Percentiles rank a stretch among this genome's conserved stretches.
Conservation (phyloP, 805 yeast species). For the Clavispora phyllophila region DNA sequence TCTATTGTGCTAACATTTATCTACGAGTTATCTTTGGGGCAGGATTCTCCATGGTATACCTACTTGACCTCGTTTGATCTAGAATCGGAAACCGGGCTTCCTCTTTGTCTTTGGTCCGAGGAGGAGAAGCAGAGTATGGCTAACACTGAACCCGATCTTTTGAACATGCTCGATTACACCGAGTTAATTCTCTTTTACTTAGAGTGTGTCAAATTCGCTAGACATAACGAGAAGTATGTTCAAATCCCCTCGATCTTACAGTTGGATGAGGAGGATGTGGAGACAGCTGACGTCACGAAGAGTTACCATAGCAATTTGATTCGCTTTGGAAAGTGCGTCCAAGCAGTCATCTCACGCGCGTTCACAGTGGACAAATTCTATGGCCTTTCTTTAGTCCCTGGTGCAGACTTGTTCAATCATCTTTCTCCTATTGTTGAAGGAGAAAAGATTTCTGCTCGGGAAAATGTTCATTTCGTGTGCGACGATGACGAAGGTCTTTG, state of each 20-base stretch:
- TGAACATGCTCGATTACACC: slow-evolving; percentile 51
- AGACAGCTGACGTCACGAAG: slow-evolving; percentile 15
- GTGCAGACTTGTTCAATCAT: slow-evolving; percentile 88
- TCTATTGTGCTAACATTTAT: slow-evolving; percentile 65
- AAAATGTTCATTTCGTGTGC: slow-evolving; percentile 43
- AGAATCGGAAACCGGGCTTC: slow-evolving; percentile 32
- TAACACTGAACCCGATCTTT: slow-evolving; percentile 58
- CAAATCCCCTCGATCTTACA: slow-evolving; percentile 34
- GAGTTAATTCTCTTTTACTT: slow-evolving; percentile 39
- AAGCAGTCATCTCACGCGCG: slow-evolving; percentile 69
- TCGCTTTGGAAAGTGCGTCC: slow-evolving; percentile 53
- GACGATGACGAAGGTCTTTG: slow-evolving; percentile 18
- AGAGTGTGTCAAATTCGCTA: slow-evolving; percentile 41
- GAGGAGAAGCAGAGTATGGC: slow-evolving; percentile 41
- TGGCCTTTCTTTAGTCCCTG: slow-evolving; percentile 77
- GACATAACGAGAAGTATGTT: slow-evolving; percentile 20
- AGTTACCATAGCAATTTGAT: slow-evolving; percentile 24
- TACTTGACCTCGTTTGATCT: slow-evolving; percentile 55
- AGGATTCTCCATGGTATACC: slow-evolving; percentile 74
- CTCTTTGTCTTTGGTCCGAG: slow-evolving; percentile 65
- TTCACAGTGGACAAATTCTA: slow-evolving; percentile 76
- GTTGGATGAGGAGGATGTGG: slow-evolving; percentile 4
- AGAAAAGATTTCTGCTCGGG: slow-evolving; percentile 24
- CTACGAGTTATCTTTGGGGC: slow-evolving; percentile 58
- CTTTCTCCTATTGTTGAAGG: slow-evolving; percentile 27